A percentile compares a stretch with the other conserved stretches of the same genome.
Evolutionary conservation across 1,284 basidiomycete genomes (phyloP).

Genomic region (Ustilago cynodontis): DNA sequence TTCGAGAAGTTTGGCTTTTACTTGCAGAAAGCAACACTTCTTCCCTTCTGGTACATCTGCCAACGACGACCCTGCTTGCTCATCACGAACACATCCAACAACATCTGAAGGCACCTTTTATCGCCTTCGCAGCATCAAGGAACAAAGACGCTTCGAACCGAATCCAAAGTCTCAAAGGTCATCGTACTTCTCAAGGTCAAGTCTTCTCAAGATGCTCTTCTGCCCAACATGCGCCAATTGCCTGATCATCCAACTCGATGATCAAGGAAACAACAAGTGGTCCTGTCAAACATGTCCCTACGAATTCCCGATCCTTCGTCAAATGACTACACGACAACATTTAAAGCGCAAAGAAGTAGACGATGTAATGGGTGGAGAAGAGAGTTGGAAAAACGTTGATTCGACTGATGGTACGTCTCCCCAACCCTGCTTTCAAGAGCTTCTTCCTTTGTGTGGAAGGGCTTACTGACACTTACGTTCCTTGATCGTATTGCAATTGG

Average conservation of each 20-base stretch:
- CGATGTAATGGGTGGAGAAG: slow-evolving; percentile 74
- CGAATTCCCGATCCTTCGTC: slow-evolving; percentile 86
- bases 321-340: slow-evolving; percentile 73
- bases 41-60: not conserved
- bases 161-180: too few relatives aligned
- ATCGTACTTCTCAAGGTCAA: too few relatives aligned
- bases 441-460: too few relatives aligned
- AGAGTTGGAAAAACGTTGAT: slow-evolving; percentile 94
- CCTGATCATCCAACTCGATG: slow-evolving; percentile 78
- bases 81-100: too few relatives aligned
- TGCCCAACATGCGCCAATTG: slow-evolving; percentile 95
- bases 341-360: slow-evolving; percentile 62
- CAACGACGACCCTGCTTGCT: too few relatives aligned
- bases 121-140: too few relatives aligned
- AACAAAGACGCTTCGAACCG: too few relatives aligned
- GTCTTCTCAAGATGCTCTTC: slow-evolving; percentile 86
- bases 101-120: not conserved
- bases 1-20: slow-evolving; percentile 5
- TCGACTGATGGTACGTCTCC: slow-evolving; percentile 75
- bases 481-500: not conserved
- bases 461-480: too few relatives aligned
- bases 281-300: slow-evolving; percentile 94
- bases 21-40: not conserved
- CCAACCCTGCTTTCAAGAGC: not conserved
- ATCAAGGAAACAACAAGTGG: slow-evolving; percentile 83